These are phyloP conservation scores for Botrytis byssoidea DNA, from an alignment of 2,329 filamentous ascomycete species.

Conservation along the genomic window DNA sequence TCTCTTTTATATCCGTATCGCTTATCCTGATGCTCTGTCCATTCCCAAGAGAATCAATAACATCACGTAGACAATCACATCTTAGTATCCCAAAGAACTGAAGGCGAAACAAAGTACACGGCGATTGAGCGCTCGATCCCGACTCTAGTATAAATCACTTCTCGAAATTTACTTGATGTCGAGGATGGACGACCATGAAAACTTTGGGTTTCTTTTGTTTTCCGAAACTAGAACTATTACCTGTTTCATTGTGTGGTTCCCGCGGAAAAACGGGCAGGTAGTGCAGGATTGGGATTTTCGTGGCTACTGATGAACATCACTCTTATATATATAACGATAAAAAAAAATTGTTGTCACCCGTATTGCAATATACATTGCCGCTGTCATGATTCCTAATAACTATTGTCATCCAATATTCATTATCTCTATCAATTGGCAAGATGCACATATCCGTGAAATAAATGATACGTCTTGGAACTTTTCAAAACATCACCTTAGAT, in stretches of 20 bases:
- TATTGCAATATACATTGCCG: neutral
- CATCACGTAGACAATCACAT: too few relatives aligned
- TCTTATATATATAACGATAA: neutral
- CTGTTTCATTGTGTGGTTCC: neutral
- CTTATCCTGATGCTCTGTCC: too few relatives aligned
- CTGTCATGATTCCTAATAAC: neutral
- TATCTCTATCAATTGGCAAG: too few relatives aligned
- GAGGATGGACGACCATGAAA: neutral
- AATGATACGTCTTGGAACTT: too few relatives aligned
- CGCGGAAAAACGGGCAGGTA: too few relatives aligned
- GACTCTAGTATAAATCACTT: neutral
- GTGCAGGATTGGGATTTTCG: fast-evolving
- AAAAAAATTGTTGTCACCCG: too few relatives aligned
- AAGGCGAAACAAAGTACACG: too few relatives aligned
- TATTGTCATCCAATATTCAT: neutral
- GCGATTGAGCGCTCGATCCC: too few relatives aligned
- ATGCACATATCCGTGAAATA: neutral
- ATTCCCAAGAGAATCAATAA: neutral
- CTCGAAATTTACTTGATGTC: neutral
- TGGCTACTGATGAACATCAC: neutral
- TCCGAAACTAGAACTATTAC: neutral
- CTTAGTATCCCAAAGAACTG: too few relatives aligned
- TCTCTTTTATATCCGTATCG: neutral
- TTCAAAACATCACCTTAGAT: neutral
- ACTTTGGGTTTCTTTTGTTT: too few relatives aligned